These are phyloP conservation scores for Fusarium oxysporum DNA, from an alignment of 2,329 filamentous ascomycete species.

Conservation along the genomic window DNA sequence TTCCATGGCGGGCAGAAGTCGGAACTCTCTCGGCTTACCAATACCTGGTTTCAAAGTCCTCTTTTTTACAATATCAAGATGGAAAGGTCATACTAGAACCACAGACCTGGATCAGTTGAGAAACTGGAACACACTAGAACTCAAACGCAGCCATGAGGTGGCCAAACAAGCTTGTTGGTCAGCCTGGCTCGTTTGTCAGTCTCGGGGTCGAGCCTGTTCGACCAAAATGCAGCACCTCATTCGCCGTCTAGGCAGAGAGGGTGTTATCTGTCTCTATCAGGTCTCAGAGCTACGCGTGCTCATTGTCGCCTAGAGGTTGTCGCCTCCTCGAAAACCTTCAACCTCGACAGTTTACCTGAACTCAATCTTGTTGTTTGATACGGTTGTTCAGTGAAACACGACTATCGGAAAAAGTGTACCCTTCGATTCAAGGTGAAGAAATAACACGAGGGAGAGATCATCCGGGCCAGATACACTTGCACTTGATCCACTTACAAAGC, in stretches of 20 bases:
- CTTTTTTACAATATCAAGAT: neutral
- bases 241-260: slow-evolving; percentile 6
- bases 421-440: slow-evolving; percentile 1
- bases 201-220: neutral
- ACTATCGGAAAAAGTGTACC: neutral
- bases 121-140: slow-evolving; percentile 1
- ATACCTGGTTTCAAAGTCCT: neutral
- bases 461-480: slow-evolving; percentile 10
- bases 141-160: neutral
- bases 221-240: neutral
- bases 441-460: slow-evolving; percentile 13
- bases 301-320: slow-evolving; percentile 8
- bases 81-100: neutral
- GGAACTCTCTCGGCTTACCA: slow-evolving; percentile 15
- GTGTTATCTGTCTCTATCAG: slow-evolving; percentile 1
- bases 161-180: slow-evolving; percentile 20
- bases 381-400: neutral
- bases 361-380: slow-evolving; percentile 6
- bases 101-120: slow-evolving; percentile 4
- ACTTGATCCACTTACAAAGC: slow-evolving; percentile 15
- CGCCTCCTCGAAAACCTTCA: neutral
- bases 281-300: slow-evolving; percentile 23
- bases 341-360: neutral
- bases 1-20: neutral
- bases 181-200: slow-evolving; percentile 12